These are phyloP conservation scores for Rhizoclosmatium globosum DNA, from an alignment of 192 early-diverging fungal species.

Conservation along the genomic window DNA sequence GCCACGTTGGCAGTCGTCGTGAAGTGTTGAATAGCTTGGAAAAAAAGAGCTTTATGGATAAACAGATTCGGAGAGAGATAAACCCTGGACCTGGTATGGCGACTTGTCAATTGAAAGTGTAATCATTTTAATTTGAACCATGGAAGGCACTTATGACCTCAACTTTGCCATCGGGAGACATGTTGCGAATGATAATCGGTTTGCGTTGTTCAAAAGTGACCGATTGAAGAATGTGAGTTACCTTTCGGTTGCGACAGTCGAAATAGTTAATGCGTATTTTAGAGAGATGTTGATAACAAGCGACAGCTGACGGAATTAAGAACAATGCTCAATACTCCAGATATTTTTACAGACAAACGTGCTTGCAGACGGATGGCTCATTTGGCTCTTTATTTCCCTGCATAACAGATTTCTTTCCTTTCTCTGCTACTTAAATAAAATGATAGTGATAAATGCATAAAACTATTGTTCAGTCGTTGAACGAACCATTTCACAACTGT, in stretches of 20 bases:
- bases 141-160: constrained; percentile 50
- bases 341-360: constrained; percentile 59
- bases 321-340: constrained; percentile 48
- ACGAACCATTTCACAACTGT: no score
- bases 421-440: no score
- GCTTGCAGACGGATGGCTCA: constrained; percentile 59
- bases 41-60: constrained; percentile 29
- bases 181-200: constrained; percentile 53
- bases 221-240: constrained; percentile 45
- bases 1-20: constrained; percentile 14
- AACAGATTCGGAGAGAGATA: constrained; percentile 18
- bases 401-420: neutral
- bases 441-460: no score
- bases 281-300: constrained; percentile 53
- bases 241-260: neutral
- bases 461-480: no score
- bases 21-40: constrained; percentile 27
- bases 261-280: constrained; percentile 1
- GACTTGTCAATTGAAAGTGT: neutral
- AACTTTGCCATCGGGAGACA: constrained; percentile 59
- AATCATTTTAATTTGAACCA: no score
- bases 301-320: constrained; percentile 45
- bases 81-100: constrained; percentile 18
- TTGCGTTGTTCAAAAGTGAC: constrained; percentile 52
- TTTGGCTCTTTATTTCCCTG: constrained; percentile 54